Evolutionary conservation across 2,329 filamentous ascomycete genomes (phyloP).

Genomic region (Coniochaeta pulveracea): DNA sequence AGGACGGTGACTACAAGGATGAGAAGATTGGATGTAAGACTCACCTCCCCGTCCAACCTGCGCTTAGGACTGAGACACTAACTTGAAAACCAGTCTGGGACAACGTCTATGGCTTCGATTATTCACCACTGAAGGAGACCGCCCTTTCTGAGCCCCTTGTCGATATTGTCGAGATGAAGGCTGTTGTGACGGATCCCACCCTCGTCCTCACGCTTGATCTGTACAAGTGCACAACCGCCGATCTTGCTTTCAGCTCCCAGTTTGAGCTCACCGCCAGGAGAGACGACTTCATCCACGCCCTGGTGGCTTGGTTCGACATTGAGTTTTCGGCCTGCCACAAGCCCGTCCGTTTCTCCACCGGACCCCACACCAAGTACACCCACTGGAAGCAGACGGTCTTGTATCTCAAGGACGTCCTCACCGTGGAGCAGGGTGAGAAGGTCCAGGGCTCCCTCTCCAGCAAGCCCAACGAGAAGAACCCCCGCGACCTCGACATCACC

Average conservation of each 20-base stretch:
- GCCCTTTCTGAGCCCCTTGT: slow-evolving; percentile 93
- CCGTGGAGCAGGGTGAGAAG: slow-evolving; percentile 77
- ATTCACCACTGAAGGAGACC: slow-evolving; percentile 83
- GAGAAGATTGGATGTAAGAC: slow-evolving; percentile 97
- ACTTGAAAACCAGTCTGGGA: slow-evolving; percentile 68
- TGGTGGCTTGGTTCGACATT: slow-evolving; percentile 99
- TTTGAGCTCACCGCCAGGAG: slow-evolving; percentile 70
- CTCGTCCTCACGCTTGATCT: slow-evolving; percentile 81
- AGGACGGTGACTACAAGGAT: slow-evolving; percentile 99
- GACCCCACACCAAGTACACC: slow-evolving; percentile 96
- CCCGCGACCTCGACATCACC: slow-evolving; percentile 85
- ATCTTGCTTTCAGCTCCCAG: slow-evolving; percentile 72
- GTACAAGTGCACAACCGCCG: slow-evolving; percentile 74
- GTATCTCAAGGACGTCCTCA: slow-evolving; percentile 88
- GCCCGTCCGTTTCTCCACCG: slow-evolving; percentile 91
- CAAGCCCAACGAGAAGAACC: slow-evolving; percentile 88
- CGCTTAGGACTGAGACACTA: neutral
- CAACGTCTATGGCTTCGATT: slow-evolving; percentile 97
- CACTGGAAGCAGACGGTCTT: slow-evolving; percentile 99
- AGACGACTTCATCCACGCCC: slow-evolving; percentile 89
- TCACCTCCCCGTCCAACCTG: too few species aligned
- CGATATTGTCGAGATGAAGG: slow-evolving; percentile 95
- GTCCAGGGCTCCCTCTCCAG: slow-evolving; percentile 65
- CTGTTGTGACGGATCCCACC: slow-evolving; percentile 85
- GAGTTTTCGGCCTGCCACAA: slow-evolving; percentile 98